Conservation (phyloP, 192 early-diverging fungal genomes). For the Coemansia sp. region DNA sequence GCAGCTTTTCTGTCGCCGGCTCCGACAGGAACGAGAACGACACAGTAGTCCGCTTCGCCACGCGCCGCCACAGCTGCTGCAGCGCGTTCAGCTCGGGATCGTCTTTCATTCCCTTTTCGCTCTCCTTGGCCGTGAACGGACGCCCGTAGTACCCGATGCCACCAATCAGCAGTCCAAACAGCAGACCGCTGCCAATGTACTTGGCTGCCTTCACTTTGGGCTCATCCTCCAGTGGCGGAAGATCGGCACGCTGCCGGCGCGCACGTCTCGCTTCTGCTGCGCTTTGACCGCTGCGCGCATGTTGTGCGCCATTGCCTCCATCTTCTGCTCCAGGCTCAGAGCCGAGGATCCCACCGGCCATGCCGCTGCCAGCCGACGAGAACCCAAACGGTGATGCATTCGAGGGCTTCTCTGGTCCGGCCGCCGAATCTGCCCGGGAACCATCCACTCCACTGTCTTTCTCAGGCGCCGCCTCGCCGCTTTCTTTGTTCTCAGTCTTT, state of each 20-base stretch:
- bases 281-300: slow-evolving; percentile 22
- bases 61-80: slow-evolving; percentile 46
- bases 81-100: slow-evolving; percentile 32
- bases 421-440: background rate
- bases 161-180: slow-evolving; percentile 45
- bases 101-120: slow-evolving; percentile 38
- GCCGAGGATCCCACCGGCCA: slow-evolving; percentile 47
- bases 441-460: background rate
- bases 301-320: slow-evolving; percentile 1
- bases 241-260: slow-evolving; percentile 51
- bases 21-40: slow-evolving; percentile 53
- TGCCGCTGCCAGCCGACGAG: slow-evolving; percentile 38
- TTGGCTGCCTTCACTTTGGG: slow-evolving; percentile 47
- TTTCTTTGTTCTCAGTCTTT: background rate
- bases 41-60: slow-evolving; percentile 18
- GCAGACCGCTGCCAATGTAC: slow-evolving; percentile 40
- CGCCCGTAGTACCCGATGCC: slow-evolving; percentile 45
- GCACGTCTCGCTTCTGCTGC: slow-evolving; percentile 53
- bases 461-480: background rate
- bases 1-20: slow-evolving; percentile 81
- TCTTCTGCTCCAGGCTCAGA: slow-evolving; percentile 7
- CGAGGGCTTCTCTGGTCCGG: slow-evolving; percentile 1
- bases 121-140: slow-evolving; percentile 37
- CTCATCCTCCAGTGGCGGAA: slow-evolving; percentile 52
- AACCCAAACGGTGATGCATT: slow-evolving; percentile 49